phyloP scores from a whole-genome alignment of 805 yeast species.

The Priceomyces medius region DNA sequence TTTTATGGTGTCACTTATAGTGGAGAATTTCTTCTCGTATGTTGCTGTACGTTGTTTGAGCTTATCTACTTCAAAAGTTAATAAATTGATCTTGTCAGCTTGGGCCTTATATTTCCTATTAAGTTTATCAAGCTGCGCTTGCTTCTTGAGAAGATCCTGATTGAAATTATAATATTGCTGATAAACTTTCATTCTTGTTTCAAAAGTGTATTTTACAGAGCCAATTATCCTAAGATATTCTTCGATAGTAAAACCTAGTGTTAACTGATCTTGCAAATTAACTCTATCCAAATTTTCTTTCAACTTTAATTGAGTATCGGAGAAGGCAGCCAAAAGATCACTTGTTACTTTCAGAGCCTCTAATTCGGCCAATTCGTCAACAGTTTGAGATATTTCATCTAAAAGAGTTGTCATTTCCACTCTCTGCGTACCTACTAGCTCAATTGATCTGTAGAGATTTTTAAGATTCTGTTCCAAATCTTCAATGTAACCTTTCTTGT shows the following conservation, averaged over 20 bases:
- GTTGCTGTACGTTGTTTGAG: slow-evolving; percentile 52
- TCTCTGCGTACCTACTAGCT: slow-evolving; percentile 70
- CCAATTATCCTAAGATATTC: slow-evolving; percentile 79
- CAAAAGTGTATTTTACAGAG: slow-evolving; percentile 70
- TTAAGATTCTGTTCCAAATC: slow-evolving; percentile 71
- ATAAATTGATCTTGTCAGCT: slow-evolving; percentile 57
- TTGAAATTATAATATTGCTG: slow-evolving; percentile 41
- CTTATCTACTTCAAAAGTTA: slow-evolving; percentile 58
- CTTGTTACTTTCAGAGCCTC: slow-evolving; percentile 71
- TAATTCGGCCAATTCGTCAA: slow-evolving; percentile 61
- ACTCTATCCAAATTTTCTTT: slow-evolving; percentile 74
- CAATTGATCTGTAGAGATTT: slow-evolving; percentile 68
- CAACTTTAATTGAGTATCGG: slow-evolving; percentile 67
- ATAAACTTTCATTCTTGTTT: slow-evolving; percentile 64
- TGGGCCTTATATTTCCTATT: slow-evolving; percentile 47
- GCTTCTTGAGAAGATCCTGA: slow-evolving; percentile 47
- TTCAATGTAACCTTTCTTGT: slow-evolving; percentile 67
- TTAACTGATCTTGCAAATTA: slow-evolving; percentile 79
- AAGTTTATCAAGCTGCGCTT: slow-evolving; percentile 43
- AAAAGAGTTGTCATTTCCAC: slow-evolving; percentile 67
- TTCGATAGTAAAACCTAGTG: slow-evolving; percentile 82
- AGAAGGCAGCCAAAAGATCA: slow-evolving; percentile 65
- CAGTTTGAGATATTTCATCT: slow-evolving; percentile 60
- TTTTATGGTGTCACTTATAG: slow-evolving; percentile 63
- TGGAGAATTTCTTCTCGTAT: slow-evolving; percentile 61